Percentiles rank a stretch among this genome's conserved stretches.
phyloP scores from a whole-genome alignment of 1,139 yeast genomes.

The Suhomyces panamericanus region DNA sequence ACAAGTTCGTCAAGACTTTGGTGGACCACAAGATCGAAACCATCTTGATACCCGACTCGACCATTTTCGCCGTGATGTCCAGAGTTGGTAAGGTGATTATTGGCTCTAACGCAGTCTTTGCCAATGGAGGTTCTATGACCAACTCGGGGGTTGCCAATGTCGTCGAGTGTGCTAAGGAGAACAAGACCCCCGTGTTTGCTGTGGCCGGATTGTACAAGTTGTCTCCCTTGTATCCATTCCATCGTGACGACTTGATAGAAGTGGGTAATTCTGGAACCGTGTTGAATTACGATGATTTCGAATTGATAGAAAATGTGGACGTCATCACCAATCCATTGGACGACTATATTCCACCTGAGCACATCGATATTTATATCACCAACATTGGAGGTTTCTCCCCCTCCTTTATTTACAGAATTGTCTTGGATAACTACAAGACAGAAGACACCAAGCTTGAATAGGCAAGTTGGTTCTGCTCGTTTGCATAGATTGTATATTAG shows the following conservation, averaged over 20 bases:
- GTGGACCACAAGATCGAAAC: constrained; percentile 88
- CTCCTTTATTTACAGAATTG: constrained; percentile 91
- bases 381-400: constrained; percentile 97
- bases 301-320: constrained; percentile 68
- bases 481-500: constrained; percentile 8
- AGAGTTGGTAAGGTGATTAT: constrained; percentile 94
- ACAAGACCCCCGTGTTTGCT: constrained; percentile 91
- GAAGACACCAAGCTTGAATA: constrained; percentile 69
- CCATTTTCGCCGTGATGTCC: constrained; percentile 94
- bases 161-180: constrained; percentile 94
- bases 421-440: constrained; percentile 87
- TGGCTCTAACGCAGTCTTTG: constrained; percentile 89
- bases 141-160: constrained; percentile 90
- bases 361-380: constrained; percentile 90
- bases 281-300: constrained; percentile 65
- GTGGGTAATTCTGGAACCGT: constrained; percentile 93
- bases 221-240: constrained; percentile 92
- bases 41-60: constrained; percentile 87
- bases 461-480: not conserved
- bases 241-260: constrained; percentile 82
- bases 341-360: constrained; percentile 92
- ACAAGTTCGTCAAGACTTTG: constrained; percentile 73
- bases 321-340: constrained; percentile 84
- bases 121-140: constrained; percentile 93
- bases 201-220: constrained; percentile 93